Evolutionary conservation across 805 yeast species (phyloP).

Genomic region (Starmerella scarabaei): DNA sequence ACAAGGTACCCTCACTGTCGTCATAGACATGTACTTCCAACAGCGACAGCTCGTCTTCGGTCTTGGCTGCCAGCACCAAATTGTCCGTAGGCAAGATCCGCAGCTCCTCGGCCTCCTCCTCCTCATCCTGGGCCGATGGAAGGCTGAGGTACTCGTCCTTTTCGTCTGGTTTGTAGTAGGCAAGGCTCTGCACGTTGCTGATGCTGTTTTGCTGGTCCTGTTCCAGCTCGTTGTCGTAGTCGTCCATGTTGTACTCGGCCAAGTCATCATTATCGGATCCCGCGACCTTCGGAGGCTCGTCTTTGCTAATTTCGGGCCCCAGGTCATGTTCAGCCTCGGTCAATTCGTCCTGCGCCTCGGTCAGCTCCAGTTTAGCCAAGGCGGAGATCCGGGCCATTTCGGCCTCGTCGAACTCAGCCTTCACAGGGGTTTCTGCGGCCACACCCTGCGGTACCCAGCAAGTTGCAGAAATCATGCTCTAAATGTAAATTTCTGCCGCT

Average conservation of each 20-base stretch:
- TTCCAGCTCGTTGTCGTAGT: conserved; percentile 33
- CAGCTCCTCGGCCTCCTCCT: conserved; percentile 70
- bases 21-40: conserved; percentile 90
- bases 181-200: conserved; percentile 33
- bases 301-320: conserved; percentile 16
- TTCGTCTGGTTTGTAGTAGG: conserved; percentile 32
- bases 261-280: conserved; percentile 43
- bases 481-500: not conserved
- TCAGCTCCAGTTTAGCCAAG: conserved; percentile 70
- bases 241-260: conserved; percentile 29
- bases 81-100: conserved; percentile 86
- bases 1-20: conserved; percentile 69
- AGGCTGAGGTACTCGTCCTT: conserved; percentile 48
- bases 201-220: conserved; percentile 41
- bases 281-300: conserved; percentile 13
- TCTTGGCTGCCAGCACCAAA: conserved; percentile 77
- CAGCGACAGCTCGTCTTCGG: conserved; percentile 89
- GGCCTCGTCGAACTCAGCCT: conserved; percentile 76
- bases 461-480: conserved; percentile 58
- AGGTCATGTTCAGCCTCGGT: conserved; percentile 34
- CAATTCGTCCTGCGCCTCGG: conserved; percentile 58
- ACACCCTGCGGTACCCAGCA: conserved; percentile 94
- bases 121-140: conserved; percentile 41
- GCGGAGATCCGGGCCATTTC: conserved; percentile 84
- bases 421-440: conserved; percentile 84